These are phyloP conservation scores for Plectranthus barbatus DNA, from an alignment of 257 asterid genomes.

Conservation along the genomic window DNA sequence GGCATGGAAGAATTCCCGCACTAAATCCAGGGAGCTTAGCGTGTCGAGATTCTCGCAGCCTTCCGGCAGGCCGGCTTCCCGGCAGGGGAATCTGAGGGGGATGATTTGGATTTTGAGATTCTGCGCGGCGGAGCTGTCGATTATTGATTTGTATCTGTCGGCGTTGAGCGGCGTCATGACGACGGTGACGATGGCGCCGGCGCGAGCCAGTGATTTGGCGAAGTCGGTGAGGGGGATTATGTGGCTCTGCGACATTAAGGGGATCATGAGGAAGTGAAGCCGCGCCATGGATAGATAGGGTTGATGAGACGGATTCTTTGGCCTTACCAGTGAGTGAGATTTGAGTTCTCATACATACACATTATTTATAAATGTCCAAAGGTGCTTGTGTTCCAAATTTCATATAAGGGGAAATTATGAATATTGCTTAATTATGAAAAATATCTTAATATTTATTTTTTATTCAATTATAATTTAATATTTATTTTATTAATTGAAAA, in stretches of 20 bases:
- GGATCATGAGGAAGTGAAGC: conserved; percentile 47
- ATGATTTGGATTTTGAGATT: conserved; percentile 25
- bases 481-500: too few relatives aligned
- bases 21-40: conserved; percentile 25
- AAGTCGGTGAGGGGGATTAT: conserved; percentile 53
- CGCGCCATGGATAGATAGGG: conserved; percentile 20
- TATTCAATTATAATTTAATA: too few relatives aligned
- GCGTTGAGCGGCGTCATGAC: conserved; percentile 47
- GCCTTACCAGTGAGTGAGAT: neutral
- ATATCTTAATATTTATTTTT: too few relatives aligned
- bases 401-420: too few relatives aligned
- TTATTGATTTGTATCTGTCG: conserved; percentile 10
- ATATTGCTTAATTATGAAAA: too few relatives aligned
- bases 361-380: too few relatives aligned
- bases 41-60: conserved; percentile 57
- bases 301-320: neutral
- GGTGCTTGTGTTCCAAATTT: too few relatives aligned
- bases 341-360: too few relatives aligned
- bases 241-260: conserved; percentile 57
- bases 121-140: neutral
- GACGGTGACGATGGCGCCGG: conserved; percentile 31
- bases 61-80: conserved; percentile 41
- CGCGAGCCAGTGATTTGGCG: conserved; percentile 35
- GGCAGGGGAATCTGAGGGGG: conserved; percentile 38
- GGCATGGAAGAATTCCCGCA: conserved; percentile 29